Evolutionary conservation across 257 asterid genomes (phyloP).

Genomic region (Salvia miltiorrhiza): DNA sequence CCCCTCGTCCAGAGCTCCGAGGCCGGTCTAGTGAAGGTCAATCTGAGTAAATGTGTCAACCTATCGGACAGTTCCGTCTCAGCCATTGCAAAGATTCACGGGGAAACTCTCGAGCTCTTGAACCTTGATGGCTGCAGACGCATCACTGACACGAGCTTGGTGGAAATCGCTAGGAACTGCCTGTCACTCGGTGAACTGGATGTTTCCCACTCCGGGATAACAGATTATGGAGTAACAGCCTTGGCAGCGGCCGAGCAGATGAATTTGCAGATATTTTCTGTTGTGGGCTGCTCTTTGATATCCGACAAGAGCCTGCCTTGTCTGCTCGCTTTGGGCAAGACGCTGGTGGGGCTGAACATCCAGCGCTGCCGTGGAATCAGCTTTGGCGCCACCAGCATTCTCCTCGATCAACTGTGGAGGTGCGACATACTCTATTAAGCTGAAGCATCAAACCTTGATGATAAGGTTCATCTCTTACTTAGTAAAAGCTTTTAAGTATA

Average conservation of each 20-base stretch:
- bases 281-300: slow-evolving; percentile 47
- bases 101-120: slow-evolving; percentile 59
- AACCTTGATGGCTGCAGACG: slow-evolving; percentile 60
- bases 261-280: slow-evolving; percentile 47
- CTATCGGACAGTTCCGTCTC: slow-evolving; percentile 52
- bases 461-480: slow-evolving; percentile 17
- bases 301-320: slow-evolving; percentile 53
- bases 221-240: slow-evolving; percentile 55
- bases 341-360: slow-evolving; percentile 61
- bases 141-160: slow-evolving; percentile 57
- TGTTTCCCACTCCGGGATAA: slow-evolving; percentile 49
- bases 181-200: slow-evolving; percentile 55
- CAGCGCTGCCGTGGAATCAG: slow-evolving; percentile 56
- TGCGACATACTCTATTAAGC: slow-evolving; percentile 66
- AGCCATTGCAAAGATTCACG: slow-evolving; percentile 53
- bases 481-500: slow-evolving; percentile 16
- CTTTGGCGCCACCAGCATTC: slow-evolving; percentile 36
- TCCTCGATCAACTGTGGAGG: slow-evolving; percentile 62
- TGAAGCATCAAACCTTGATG: background rate
- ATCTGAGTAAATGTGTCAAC: slow-evolving; percentile 60
- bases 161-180: slow-evolving; percentile 54
- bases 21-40: slow-evolving; percentile 57
- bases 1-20: slow-evolving; percentile 51
- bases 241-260: slow-evolving; percentile 48
- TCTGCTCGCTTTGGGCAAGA: slow-evolving; percentile 42